Percentiles rank a stretch among this genome's conserved stretches.
Conservation (phyloP, 768 basidiomycete species). For the Lactarius akahatsu region DNA sequence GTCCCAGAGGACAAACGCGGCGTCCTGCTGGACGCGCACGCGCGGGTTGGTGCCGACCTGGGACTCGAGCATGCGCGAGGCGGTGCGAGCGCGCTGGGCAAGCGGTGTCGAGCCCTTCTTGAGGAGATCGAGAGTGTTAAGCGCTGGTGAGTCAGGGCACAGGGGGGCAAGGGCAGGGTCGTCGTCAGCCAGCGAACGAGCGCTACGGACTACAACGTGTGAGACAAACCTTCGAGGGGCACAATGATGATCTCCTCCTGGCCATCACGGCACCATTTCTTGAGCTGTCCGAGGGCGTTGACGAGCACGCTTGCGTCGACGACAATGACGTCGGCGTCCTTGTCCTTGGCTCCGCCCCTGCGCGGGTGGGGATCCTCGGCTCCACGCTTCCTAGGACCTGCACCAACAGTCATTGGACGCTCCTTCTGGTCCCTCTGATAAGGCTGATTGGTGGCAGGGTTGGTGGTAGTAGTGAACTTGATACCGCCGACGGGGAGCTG, state of each 20-base stretch:
- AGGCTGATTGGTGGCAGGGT: not conserved
- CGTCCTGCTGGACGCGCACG: constrained; percentile 78
- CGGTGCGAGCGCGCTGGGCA: constrained; percentile 80
- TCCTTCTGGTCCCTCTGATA: constrained; percentile 15
- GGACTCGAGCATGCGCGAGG: constrained; percentile 85
- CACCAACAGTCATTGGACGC: not conserved
- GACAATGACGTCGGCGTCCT: constrained; percentile 74
- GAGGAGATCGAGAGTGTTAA: constrained; percentile 88
- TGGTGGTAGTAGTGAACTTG: constrained; percentile 12
- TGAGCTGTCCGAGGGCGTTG: constrained; percentile 73
- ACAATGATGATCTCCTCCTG: constrained; percentile 77
- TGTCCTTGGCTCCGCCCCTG: constrained; percentile 29
- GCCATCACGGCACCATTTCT: constrained; percentile 77
- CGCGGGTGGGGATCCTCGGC: not conserved
- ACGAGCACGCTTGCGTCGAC: constrained; percentile 83
- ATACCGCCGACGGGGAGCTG: constrained; percentile 23
- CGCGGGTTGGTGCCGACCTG: constrained; percentile 82
- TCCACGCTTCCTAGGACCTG: constrained; percentile 12
- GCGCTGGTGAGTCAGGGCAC: constrained; percentile 48
- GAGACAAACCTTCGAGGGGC: constrained; percentile 78
- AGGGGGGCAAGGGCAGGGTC: not conserved
- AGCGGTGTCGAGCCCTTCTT: constrained; percentile 84
- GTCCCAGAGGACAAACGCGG: constrained; percentile 84
- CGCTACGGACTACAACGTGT: not conserved
- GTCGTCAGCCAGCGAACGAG: not conserved